Base-by-base conservation (phyloP, 179 eudicot species). In the Amaranthus tricolor region DNA sequence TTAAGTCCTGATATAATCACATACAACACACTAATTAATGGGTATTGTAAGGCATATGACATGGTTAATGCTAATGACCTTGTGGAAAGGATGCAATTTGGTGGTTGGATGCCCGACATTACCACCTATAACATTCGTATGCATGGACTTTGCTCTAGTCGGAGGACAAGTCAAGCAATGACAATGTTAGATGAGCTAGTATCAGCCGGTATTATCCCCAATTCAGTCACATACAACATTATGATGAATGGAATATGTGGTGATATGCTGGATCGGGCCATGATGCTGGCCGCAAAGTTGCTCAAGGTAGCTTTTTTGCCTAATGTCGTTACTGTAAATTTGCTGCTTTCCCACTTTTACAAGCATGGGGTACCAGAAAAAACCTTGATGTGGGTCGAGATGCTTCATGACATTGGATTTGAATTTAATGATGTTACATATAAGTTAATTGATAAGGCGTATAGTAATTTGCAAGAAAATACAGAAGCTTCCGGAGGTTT, bases 281-380 rank as follows among this genome's bases (percentile, higher is more conserved):
- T 88, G 90, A 84, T 91, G 68, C 79, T 93, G 77, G 82, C 90
- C 12, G 99, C 89, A 17, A 93, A 88, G 77, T 81, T 95, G 83
- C 93, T 91, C 66, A 95, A 95, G 84, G 86, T 95, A 85, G 90
- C 89, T 47, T 93, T 95, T 85, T 83, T 88, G 65, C 99, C 99
- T 57, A 87, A 95, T 86, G 70, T 82, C 57, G 88, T 89, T 75
- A 93, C 99, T 6, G 76, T 80, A 56, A 95, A 95, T 81, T 83
- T 87, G 73, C 82, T 95, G 82, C 83, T 95, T 71, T 88, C 97
- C 78, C 96, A 91, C n/a, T 80, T 93, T 64, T 79, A 86, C 81
- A 95, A 93, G 85, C 97, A 89, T 77, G 98, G 98, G 62, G 74
- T 88, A 62, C 93, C 89, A 9, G 86, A 83, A 67, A 89, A 90